These are phyloP conservation scores for Ulota crispa DNA, from an alignment of 225 moss, liverwort and hornwort species.

Conservation along the genomic window DNA sequence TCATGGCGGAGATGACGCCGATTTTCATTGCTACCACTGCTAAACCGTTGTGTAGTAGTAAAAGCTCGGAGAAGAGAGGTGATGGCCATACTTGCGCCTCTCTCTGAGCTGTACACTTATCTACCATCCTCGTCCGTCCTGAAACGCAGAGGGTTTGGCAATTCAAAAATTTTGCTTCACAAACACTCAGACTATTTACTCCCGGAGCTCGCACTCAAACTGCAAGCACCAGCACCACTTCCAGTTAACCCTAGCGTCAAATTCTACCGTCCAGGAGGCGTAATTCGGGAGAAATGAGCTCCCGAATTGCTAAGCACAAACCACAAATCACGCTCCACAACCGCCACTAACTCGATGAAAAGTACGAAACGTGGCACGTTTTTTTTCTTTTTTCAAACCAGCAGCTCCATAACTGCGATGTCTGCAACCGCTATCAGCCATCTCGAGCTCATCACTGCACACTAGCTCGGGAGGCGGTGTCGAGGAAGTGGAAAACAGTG, in stretches of 20 bases:
- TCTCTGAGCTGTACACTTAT: constrained; percentile 21
- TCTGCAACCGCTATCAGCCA: not conserved
- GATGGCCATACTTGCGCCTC: constrained; percentile 42
- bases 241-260: not conserved
- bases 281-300: constrained; percentile 5
- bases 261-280: constrained; percentile 3
- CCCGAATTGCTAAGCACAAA: constrained; percentile 1
- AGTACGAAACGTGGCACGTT: not conserved
- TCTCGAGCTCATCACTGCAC: not conserved
- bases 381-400: not conserved
- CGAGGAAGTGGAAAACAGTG: constrained; percentile 23
- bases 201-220: constrained; percentile 1
- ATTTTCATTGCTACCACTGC: constrained; percentile 18
- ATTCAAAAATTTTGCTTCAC: not conserved
- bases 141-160: not conserved
- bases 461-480: constrained; percentile 19
- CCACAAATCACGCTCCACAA: not conserved
- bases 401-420: not conserved
- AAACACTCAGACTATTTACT: constrained; percentile 5
- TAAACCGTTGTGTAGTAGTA: constrained; percentile 23
- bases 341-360: constrained; percentile 4
- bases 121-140: constrained; percentile 40
- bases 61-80: constrained; percentile 37
- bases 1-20: constrained; percentile 8
- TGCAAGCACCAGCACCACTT: not conserved